Percentiles rank a stretch among this genome's conserved stretches.
phyloP scores from a whole-genome alignment of 2,329 filamentous ascomycete genomes.

The Akanthomyces uredinophilus region DNA sequence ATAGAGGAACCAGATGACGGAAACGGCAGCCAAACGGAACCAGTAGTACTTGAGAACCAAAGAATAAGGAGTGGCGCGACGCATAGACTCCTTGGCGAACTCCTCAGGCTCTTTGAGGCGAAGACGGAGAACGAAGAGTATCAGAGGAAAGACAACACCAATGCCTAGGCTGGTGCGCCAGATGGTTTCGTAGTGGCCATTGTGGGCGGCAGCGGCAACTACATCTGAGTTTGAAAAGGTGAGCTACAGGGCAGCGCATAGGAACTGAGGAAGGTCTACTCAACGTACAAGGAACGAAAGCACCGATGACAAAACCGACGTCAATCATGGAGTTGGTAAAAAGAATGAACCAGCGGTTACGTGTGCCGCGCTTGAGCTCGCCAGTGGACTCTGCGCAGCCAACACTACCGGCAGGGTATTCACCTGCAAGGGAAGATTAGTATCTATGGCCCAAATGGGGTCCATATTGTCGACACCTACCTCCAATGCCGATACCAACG shows the following conservation, averaged over 20 bases:
- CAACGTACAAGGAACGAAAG: constrained; percentile 60
- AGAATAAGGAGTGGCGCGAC: constrained; percentile 50
- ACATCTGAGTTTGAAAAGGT: constrained; percentile 29
- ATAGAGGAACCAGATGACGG: constrained; percentile 80
- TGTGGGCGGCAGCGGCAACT: constrained; percentile 51
- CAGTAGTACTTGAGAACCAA: constrained; percentile 65
- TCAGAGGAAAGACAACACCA: constrained; percentile 70
- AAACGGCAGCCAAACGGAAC: constrained; percentile 63
- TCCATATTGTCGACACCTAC: constrained; percentile 29
- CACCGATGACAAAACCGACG: constrained; percentile 73
- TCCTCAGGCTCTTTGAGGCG: constrained; percentile 75
- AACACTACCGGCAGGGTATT: constrained; percentile 80
- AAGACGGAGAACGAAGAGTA: constrained; percentile 65
- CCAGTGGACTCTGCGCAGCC: constrained; percentile 79
- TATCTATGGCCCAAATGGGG: background rate
- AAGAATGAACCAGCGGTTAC: constrained; percentile 88
- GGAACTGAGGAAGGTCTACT: background rate
- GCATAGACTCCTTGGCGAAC: constrained; percentile 67
- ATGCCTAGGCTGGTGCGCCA: constrained; percentile 80
- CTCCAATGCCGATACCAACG: constrained; percentile 71
- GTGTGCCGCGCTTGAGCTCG: constrained; percentile 70
- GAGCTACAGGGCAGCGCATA: background rate
- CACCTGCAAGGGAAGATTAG: constrained; percentile 36
- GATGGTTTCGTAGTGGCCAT: constrained; percentile 63
- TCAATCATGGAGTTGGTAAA: constrained; percentile 90